Evolutionary conservation across 139 green algal genomes (phyloP).

Genomic region (Volvox reticuliferus): DNA sequence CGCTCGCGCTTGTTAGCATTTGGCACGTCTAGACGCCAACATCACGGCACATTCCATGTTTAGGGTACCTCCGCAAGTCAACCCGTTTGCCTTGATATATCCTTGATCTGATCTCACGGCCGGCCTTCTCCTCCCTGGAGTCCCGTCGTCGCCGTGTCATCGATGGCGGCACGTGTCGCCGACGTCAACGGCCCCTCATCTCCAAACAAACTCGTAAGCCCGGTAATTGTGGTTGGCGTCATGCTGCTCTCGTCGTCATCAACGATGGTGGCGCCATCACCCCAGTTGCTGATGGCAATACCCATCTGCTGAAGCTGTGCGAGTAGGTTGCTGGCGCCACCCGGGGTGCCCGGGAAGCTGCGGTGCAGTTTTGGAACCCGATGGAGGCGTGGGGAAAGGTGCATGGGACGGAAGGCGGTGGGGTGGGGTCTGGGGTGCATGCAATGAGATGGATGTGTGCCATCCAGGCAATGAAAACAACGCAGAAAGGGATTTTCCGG

Average conservation of each 20-base stretch:
- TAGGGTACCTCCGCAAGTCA: too few relatives aligned
- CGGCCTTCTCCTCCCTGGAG: too few relatives aligned
- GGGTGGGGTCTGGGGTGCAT: not conserved
- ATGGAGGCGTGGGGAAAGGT: not conserved
- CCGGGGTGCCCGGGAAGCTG: not conserved
- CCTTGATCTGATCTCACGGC: too few relatives aligned
- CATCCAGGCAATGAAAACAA: too few relatives aligned
- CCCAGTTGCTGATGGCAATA: not conserved
- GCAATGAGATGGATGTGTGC: not conserved
- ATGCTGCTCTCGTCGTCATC: not conserved
- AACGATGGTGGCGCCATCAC: not conserved
- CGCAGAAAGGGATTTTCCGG: too few relatives aligned
- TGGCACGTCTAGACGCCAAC: too few relatives aligned
- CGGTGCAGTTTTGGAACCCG: too few relatives aligned
- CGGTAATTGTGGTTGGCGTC: not conserved
- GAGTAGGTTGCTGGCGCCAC: not conserved
- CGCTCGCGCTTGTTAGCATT: too few relatives aligned
- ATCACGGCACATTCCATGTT: too few relatives aligned
- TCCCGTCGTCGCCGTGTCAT: too few relatives aligned
- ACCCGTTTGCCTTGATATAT: too few relatives aligned
- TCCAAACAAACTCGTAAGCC: not conserved
- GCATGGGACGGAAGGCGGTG: not conserved
- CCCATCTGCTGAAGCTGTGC: slow-evolving; percentile 6
- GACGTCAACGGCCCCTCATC: not conserved
- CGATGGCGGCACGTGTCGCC: not conserved